Base-by-base conservation (phyloP, 1,284 basidiomycete genomes). In the Tilletiopsis washingtonensis region DNA sequence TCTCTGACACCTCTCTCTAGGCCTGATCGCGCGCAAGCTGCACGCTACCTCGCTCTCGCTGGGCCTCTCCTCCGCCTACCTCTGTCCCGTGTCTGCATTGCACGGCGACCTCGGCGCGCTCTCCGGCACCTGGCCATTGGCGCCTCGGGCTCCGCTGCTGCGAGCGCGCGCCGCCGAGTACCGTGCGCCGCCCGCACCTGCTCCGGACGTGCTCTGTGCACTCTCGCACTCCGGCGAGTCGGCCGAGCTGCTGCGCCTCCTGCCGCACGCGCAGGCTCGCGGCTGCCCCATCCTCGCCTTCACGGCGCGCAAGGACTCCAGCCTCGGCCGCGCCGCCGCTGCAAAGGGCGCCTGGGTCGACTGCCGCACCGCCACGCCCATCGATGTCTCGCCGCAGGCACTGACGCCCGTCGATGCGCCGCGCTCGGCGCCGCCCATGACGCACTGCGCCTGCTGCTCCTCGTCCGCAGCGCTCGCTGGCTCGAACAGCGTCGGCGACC, bases 181-280 rank as follows among this genome's bases (percentile, higher is more conserved):
- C 5, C 15, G 25, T 4, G 29, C 34, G 19, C 32, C 34, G 6
- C 34, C 32, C 3, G 63, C 68, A 19, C 64, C 67, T n/a, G 66
- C 67, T 25, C 52, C 58, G 19, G 74, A 75, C 51, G 67, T 70
- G n/a, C 54, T 74, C 15, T 58, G 75, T 40, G 54, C 71, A 4
- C 61, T 76, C 23, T 75, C 74, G 4, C 71, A 76, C 49, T 74
- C 73, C 1, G 75, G 75, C 17, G 66, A 64, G 1, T 73, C 74
- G 1, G 58, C 68, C 21, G 75, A 76, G 48, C 56, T 76, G 6
- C 53, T 73, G 36, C 59, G 65, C 3, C 61, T 76, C 12, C 46
- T 75, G 5, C 71, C 69, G 5, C 71, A 75, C 27, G 49, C 69
- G 39, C 59, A 65, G 5, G 59, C 62, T 1, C 63, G 74, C 14